phyloP scores from a whole-genome alignment of 192 early-diverging fungal genomes.

The Coemansia erecta region DNA sequence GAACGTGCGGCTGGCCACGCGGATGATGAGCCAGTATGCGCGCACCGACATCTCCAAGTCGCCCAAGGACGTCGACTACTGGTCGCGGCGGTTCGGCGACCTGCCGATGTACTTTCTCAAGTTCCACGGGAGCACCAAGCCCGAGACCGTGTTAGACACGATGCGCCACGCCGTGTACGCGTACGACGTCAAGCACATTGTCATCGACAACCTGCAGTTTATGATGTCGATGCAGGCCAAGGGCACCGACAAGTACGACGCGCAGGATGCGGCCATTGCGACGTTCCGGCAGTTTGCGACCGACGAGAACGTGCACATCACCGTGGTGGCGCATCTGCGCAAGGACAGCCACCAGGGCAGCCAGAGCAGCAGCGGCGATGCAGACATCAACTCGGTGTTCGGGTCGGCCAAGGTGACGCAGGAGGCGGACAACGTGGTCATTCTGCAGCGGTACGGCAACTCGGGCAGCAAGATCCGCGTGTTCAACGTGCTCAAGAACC shows the following conservation, averaged over 20 bases:
- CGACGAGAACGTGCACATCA: conserved; percentile 66
- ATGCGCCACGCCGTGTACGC: conserved; percentile 68
- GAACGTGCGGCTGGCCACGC: conserved; percentile 64
- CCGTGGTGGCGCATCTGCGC: conserved; percentile 69
- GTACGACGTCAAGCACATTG: conserved; percentile 68
- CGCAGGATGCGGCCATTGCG: conserved; percentile 66
- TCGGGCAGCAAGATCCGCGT: conserved; percentile 44
- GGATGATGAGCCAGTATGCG: conserved; percentile 68
- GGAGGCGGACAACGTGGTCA: conserved; percentile 74
- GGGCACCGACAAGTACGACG: conserved; percentile 62
- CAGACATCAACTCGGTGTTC: conserved; percentile 70
- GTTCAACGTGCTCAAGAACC: conserved; percentile 67
- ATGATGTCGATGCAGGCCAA: conserved; percentile 68
- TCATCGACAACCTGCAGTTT: conserved; percentile 76
- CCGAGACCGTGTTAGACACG: conserved; percentile 62
- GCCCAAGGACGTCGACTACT: conserved; percentile 56
- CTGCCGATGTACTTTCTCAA: conserved; percentile 72
- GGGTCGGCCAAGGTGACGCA: conserved; percentile 74
- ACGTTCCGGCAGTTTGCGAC: conserved; percentile 67
- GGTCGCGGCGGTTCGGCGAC: conserved; percentile 66
- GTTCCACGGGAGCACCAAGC: conserved; percentile 70
- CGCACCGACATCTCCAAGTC: conserved; percentile 53
- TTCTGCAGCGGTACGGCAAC: conserved; percentile 57
- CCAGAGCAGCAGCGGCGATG: conserved; percentile 23
- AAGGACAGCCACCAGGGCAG: conserved; percentile 50